A percentile compares a stretch with the other conserved stretches of the same genome.
Evolutionary conservation across 2,329 filamentous ascomycete genomes (phyloP).

Genomic region (Tolypocladium cylindrosporum): DNA sequence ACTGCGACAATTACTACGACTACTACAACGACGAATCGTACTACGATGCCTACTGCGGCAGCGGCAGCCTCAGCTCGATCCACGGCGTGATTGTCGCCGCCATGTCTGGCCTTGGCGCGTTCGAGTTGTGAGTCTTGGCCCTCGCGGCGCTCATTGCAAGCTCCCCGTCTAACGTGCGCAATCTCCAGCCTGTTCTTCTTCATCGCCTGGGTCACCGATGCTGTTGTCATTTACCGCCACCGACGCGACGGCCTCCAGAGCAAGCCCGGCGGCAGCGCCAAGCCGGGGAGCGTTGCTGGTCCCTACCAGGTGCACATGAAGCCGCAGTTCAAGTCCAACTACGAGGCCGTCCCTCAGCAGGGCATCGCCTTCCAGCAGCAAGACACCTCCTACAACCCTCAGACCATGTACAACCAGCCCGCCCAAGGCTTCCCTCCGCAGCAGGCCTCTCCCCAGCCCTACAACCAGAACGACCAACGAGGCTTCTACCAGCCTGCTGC

Average conservation of each 20-base stretch:
- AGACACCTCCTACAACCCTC: conserved; percentile 8
- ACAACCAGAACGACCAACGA: neutral
- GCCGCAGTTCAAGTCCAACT: conserved; percentile 2
- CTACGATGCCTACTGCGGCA: neutral
- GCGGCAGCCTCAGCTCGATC: neutral
- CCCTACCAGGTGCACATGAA: conserved; percentile 4
- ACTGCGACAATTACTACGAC: conserved; percentile 12
- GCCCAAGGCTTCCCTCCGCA: neutral
- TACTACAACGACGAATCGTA: conserved; percentile 1
- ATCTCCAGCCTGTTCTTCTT: conserved; percentile 29
- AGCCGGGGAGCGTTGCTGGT: neutral
- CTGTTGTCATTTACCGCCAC: conserved; percentile 31
- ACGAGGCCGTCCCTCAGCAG: conserved; percentile 8
- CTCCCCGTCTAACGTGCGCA: neutral
- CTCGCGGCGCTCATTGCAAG: neutral
- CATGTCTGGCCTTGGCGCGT: conserved; percentile 27
- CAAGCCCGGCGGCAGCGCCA: conserved; percentile 13
- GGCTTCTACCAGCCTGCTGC: neutral
- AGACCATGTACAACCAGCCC: conserved; percentile 5
- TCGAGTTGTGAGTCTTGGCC: conserved; percentile 30
- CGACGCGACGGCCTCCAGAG: conserved; percentile 31
- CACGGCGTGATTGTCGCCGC: conserved; percentile 14
- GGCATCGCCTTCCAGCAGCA: conserved; percentile 8
- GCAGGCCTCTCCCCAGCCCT: neutral
- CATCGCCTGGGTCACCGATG: conserved; percentile 29